Conservation (phyloP, 225 moss, liverwort and hornwort species). For the Sphagnum contortum region DNA sequence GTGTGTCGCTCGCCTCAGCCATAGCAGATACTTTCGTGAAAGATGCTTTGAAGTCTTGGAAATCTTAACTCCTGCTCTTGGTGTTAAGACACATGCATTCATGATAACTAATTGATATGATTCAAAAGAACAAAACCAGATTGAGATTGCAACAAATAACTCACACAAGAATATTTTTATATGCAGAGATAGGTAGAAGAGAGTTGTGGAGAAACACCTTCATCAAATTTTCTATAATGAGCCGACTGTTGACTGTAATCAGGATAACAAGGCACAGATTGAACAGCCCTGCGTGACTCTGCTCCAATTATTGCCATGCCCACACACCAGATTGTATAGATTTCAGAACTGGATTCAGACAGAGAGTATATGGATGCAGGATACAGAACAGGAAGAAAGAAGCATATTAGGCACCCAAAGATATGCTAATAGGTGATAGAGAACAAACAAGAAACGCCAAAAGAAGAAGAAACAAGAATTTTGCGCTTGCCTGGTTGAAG, state of each 20-base stretch:
- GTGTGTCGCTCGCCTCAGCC: neutral
- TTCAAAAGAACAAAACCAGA: neutral
- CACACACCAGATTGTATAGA: conserved; percentile 11
- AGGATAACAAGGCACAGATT: conserved; percentile 81
- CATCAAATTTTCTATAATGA: conserved; percentile 90
- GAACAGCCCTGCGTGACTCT: conserved; percentile 95
- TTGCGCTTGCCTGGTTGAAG: conserved; percentile 49
- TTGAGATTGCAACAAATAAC: neutral
- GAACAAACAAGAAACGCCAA: no score
- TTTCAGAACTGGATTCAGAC: neutral
- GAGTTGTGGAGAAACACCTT: conserved; percentile 39
- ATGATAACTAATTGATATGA: neutral
- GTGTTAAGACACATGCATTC: neutral
- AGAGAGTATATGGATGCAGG: no score
- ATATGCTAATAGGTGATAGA: neutral
- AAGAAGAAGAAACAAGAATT: neutral
- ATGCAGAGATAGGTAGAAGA: neutral
- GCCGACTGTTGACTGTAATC: conserved; percentile 69
- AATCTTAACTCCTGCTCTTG: neutral
- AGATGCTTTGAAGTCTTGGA: neutral
- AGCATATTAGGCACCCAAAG: no score
- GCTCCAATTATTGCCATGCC: conserved; percentile 23
- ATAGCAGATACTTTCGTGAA: neutral
- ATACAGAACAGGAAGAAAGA: no score
- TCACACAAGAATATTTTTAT: no score